Evolutionary conservation across 2,329 filamentous ascomycete species (phyloP).

Genomic region (Fusarium burgessii): DNA sequence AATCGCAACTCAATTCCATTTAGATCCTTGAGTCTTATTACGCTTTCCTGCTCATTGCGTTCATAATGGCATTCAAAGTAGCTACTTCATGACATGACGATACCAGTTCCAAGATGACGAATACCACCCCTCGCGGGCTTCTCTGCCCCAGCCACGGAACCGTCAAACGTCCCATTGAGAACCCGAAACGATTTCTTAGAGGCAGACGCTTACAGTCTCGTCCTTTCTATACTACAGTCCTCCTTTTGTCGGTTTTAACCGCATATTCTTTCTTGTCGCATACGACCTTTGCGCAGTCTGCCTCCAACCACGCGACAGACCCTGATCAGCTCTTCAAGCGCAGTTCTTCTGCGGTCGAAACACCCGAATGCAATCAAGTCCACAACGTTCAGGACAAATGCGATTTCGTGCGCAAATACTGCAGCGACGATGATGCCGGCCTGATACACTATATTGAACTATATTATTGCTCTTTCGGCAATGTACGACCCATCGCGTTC

Average conservation of each 20-base stretch:
- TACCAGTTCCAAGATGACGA: conserved; percentile 31
- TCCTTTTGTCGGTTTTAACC: conserved; percentile 60
- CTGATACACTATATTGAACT: conserved; percentile 88
- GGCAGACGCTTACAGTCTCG: conserved; percentile 57
- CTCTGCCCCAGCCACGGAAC: conserved; percentile 12
- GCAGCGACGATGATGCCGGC: conserved; percentile 88
- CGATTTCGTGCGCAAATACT: conserved; percentile 84
- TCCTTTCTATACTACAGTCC: conserved; percentile 62
- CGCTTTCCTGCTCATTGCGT: background rate
- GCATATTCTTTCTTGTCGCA: conserved; percentile 58
- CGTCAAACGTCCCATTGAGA: conserved; percentile 15
- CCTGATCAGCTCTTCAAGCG: conserved; percentile 43
- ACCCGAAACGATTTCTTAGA: conserved; percentile 36
- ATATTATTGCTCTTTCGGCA: conserved; percentile 85
- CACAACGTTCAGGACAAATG: conserved; percentile 85
- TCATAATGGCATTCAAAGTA: conserved; percentile 26
- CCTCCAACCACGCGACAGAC: conserved; percentile 11
- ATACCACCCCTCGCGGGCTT: conserved; percentile 19
- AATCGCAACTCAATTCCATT: background rate
- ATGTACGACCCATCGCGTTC: conserved; percentile 82
- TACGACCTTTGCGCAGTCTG: conserved; percentile 32
- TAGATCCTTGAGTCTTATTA: background rate
- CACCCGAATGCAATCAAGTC: conserved; percentile 79
- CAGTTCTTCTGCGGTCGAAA: conserved; percentile 40
- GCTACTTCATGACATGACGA: conserved; percentile 44